Conservation (phyloP, 169 alveolate species). For the Plasmodium berghei region DNA sequence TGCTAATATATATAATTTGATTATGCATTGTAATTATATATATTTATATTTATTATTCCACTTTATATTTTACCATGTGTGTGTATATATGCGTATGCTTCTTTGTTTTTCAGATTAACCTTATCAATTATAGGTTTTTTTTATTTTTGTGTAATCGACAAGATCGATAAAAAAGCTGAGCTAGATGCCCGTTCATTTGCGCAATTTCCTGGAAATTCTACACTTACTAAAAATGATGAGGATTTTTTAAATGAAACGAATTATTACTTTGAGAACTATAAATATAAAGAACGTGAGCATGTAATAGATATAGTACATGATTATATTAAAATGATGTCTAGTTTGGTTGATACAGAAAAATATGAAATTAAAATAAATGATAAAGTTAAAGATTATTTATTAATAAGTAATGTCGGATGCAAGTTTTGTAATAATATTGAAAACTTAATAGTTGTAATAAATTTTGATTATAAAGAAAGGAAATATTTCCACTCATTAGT, state of each 20-base stretch:
- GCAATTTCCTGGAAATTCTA: conserved; percentile 68
- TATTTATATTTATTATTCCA: not conserved
- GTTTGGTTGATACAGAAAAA: conserved; percentile 21
- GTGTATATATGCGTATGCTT: not conserved
- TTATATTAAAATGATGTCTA: conserved; percentile 20
- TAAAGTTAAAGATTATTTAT: conserved; percentile 13
- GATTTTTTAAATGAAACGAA: conserved; percentile 31
- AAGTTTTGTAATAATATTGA: conserved; percentile 69
- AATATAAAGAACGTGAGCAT: conserved; percentile 21
- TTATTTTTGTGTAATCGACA: conserved; percentile 48
- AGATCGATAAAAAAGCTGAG: conserved; percentile 36
- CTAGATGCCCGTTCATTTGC: conserved; percentile 55
- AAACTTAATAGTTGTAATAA: conserved; percentile 63
- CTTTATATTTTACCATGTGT: conserved; percentile 3
- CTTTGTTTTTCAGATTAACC: conserved; percentile 6
- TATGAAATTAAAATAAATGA: conserved; percentile 8
- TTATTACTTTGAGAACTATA: conserved; percentile 25
- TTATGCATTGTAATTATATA: not conserved
- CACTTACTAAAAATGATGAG: conserved; percentile 22
- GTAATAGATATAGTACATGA: conserved; percentile 34
- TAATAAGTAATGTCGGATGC: conserved; percentile 47
- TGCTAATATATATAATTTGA: not conserved
- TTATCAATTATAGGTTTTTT: conserved; percentile 37
- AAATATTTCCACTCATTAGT: conserved; percentile 46
- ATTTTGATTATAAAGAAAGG: conserved; percentile 75